phyloP scores from a whole-genome alignment of 257 asterid genomes.

The Marsdenia floribunda region DNA sequence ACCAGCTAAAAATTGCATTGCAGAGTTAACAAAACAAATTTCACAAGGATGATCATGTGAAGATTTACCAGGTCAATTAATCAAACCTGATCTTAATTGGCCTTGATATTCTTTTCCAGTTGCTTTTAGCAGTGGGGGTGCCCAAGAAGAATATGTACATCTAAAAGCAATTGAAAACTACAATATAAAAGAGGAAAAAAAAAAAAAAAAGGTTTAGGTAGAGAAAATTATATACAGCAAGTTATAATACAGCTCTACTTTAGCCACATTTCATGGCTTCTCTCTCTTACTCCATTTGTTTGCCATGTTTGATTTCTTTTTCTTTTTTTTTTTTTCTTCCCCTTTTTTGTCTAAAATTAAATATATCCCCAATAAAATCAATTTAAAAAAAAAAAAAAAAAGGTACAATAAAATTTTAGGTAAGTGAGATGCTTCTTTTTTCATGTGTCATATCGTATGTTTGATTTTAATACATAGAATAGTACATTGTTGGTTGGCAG shows the following conservation, averaged over 20 bases:
- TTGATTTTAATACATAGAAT: too few relatives aligned
- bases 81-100: not conserved
- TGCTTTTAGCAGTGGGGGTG: not conserved
- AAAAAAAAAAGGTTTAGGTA: not conserved
- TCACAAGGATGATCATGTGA: not conserved
- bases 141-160: not conserved
- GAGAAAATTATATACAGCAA: not conserved
- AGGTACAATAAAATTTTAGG: too few relatives aligned
- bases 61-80: not conserved
- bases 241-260: not conserved
- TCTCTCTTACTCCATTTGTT: not conserved
- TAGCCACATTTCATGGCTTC: not conserved
- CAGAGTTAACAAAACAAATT: not conserved
- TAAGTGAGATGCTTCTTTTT: too few relatives aligned
- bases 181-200: too few relatives aligned
- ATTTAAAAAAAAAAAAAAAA: too few relatives aligned
- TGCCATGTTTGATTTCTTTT: too few relatives aligned
- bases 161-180: constrained; percentile 1
- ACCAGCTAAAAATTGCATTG: not conserved
- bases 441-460: too few relatives aligned
- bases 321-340: too few relatives aligned
- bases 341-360: too few relatives aligned
- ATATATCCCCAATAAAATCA: too few relatives aligned
- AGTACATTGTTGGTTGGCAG: too few relatives aligned
- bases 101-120: not conserved